Base-by-base conservation (phyloP, 2,329 filamentous ascomycete genomes). In the Aspergillus sp. region DNA sequence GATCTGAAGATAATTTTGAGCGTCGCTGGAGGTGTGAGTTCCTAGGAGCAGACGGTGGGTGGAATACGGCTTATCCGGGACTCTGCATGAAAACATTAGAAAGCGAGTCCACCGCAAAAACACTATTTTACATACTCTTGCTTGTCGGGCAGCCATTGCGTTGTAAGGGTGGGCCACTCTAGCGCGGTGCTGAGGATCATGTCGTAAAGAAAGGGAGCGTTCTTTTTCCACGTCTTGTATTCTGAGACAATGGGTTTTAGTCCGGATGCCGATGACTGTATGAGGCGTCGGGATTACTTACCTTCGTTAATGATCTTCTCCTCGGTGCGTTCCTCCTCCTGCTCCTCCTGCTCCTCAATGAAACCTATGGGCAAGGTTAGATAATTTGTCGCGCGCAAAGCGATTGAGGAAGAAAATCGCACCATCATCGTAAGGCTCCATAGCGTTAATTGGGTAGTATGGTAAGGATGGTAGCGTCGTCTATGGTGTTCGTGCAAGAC, bases 191-290 rank as follows among this genome's bases (percentile, higher is more conserved):
- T 93, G 63, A 98, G 83, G 64, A 99, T 95, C 87, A 97, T 91
- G 75, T 99, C 95, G 76, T 99, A 99, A 68, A 99, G 89, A 72
- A 98, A 98, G 3, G 95, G 93, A 64, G 90, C 91, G 78, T 99
- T 99, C 82, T 99, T 99, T 84, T 99, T 99, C 95, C 95, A 99
- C 65, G 93, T 97, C 77, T 99, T 99, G 85, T 99, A 99, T 76
- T 99, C 95, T 92, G 68, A 41, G 37, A 21, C 46, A 21, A 31
- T 40, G 50, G 48, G 31, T 21, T 27, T 64, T 52, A 58, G 60
- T 21, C 40, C 8, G 19, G 25, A 46, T 37, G 23, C 14, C 8
- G 19, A 17, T 15, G 6, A 11, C 3, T n/a, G n/a, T 11, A 52
- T 11, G 21, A 15, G 23, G 15, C 51, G 9, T 39, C 49, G 33